Percentiles rank a stretch among this genome's conserved stretches.
Conservation (phyloP, 1,284 basidiomycete genomes). For the Coniferiporia weirii region DNA sequence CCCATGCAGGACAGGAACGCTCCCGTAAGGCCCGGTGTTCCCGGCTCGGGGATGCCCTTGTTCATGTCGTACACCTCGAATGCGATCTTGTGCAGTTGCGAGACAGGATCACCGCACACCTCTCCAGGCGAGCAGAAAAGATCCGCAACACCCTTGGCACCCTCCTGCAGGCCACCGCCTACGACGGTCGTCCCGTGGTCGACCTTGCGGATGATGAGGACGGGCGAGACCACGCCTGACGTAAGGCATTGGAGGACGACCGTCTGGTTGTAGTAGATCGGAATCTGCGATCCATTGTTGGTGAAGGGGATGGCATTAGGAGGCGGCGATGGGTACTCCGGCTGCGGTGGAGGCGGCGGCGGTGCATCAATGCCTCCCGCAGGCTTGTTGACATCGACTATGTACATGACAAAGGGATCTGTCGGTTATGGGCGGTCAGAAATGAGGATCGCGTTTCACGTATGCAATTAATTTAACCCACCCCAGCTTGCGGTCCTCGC, state of each 20-base stretch:
- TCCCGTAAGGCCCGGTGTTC: conserved; percentile 68
- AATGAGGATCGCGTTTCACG: conserved; percentile 17
- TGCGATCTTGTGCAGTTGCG: conserved; percentile 92
- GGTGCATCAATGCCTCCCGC: conserved; percentile 69
- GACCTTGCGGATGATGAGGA: conserved; percentile 90
- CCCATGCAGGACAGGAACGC: conserved; percentile 84
- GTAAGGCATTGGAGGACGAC: conserved; percentile 92
- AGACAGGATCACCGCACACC: conserved; percentile 88
- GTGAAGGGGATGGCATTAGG: conserved; percentile 83
- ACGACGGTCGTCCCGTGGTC: conserved; percentile 88
- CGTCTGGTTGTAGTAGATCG: conserved; percentile 94
- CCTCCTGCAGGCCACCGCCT: conserved; percentile 79
- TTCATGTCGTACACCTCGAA: conserved; percentile 80
- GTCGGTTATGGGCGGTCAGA: conserved; percentile 18
- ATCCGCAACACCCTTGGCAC: conserved; percentile 77
- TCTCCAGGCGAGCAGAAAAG: conserved; percentile 79
- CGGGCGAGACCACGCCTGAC: conserved; percentile 89
- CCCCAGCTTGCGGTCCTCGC: conserved; percentile 83
- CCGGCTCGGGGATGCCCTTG: conserved; percentile 63
- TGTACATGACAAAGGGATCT: conserved; percentile 96
- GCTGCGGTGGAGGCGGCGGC: conserved; percentile 71
- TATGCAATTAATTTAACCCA: conserved; percentile 29
- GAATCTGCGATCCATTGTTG: conserved; percentile 71
- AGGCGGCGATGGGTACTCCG: conserved; percentile 84
- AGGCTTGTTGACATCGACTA: conserved; percentile 80